A percentile compares a stretch with the other conserved stretches of the same genome.
Conservation (phyloP, 2,329 filamentous ascomycete genomes). For the Hypoxylon sp. region DNA sequence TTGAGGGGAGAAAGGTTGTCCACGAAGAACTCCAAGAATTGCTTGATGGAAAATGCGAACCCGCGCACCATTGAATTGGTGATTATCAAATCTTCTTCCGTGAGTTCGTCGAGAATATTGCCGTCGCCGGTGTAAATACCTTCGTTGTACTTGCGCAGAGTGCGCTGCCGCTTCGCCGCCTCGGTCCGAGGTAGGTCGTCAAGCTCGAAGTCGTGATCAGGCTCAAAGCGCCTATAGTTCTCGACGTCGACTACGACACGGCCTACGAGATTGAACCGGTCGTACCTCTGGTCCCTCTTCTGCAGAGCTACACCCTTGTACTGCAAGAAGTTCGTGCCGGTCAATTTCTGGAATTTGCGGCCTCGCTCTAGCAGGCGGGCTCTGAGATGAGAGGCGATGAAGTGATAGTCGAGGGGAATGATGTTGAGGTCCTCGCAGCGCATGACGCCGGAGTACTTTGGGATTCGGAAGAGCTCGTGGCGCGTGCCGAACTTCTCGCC, state of each 20-base stretch:
- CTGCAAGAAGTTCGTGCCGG: constrained; percentile 55
- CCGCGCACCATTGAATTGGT: constrained; percentile 47
- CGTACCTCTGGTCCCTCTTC: constrained; percentile 27
- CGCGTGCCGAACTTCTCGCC: constrained; percentile 54
- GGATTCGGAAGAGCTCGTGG: constrained; percentile 47
- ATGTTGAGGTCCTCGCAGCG: constrained; percentile 52
- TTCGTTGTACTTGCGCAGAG: constrained; percentile 44
- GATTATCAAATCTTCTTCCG: constrained; percentile 47
- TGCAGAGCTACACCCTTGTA: constrained; percentile 51
- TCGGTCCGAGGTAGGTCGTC: constrained; percentile 39
- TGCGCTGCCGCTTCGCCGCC: constrained; percentile 49
- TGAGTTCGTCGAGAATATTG: constrained; percentile 43
- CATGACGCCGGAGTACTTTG: constrained; percentile 51
- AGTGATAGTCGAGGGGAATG: constrained; percentile 52
- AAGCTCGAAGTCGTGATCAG: constrained; percentile 47
- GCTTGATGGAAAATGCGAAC: constrained; percentile 42
- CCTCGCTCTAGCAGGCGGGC: constrained; percentile 51
- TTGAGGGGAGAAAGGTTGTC: constrained; percentile 61
- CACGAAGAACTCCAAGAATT: constrained; percentile 62
- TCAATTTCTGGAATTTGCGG: constrained; percentile 51
- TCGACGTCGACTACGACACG: constrained; percentile 54
- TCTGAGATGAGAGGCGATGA: constrained; percentile 37
- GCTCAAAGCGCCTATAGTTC: constrained; percentile 51
- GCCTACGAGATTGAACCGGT: constrained; percentile 50
- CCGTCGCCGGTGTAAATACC: constrained; percentile 46